Evolutionary conservation across 2,329 filamentous ascomycete species (phyloP), one percentile per base, ranked within the genome.

Genomic region (Elsinoe fawcettii): DNA sequence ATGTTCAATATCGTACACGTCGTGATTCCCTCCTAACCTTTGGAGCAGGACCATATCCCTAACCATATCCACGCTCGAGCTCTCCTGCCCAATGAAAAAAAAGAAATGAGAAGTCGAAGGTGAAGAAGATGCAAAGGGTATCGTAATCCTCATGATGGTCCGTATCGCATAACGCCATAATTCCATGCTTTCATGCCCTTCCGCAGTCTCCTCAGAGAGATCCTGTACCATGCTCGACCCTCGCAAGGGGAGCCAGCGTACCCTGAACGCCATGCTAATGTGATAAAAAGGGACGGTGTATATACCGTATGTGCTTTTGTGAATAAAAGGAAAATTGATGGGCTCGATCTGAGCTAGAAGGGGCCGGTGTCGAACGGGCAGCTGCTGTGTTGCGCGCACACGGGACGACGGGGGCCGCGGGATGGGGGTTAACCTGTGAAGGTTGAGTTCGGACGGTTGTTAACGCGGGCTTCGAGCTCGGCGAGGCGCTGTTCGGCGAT

Each of bases 401-500:
- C 49, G 18, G 32, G 49, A 23, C 49, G 49, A 34, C 7, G 9
- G 32, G 39, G 49, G 30, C 27, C 9, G n/a, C 32, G 32, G 18
- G 32, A 6, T 22, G 49, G 49, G 23, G 16, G 6, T 32, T 53
- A 53, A 53, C 49, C 32, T 8, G 30, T 53, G 49, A 36, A 37
- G 32, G 25, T 32, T 27, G 47, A 20, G 30, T 39, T 34, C 2
- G 16, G 5, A 32, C 16, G 20, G 16, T 53, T 51, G 25, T 12
- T 34, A 14, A 25, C n/a, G 32, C 25, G 20, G 5, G 49, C 49
- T 22, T 53, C 49, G 11, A 53, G 30, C 49, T 53, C 49, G 9
- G 32, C 32, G 32, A 53, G 49, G n/a, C 30, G 25, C 16, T 20
- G 30, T 36, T 61, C 60, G 36, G 62, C 47, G n/a, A 41, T 34